Percentiles rank a stretch among this genome's conserved stretches.
Conservation (phyloP, 192 early-diverging fungal species). For the Backusella macrospora region DNA sequence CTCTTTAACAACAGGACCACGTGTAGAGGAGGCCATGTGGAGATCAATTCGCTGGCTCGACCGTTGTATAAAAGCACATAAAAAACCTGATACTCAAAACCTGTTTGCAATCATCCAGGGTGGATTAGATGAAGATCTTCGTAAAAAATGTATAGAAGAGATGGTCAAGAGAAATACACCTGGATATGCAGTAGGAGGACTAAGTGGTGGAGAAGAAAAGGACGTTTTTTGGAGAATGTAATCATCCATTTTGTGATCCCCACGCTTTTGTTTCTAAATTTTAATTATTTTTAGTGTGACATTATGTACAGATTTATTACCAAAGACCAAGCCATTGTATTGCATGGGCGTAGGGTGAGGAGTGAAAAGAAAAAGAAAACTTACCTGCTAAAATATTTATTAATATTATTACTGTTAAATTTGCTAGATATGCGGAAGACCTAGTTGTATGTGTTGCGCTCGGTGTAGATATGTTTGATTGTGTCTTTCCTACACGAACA, state of each 20-base stretch:
- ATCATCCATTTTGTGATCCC: constrained; percentile 10
- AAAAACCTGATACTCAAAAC: constrained; percentile 72
- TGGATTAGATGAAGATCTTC: constrained; percentile 69
- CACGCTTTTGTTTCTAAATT: background rate
- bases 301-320: constrained; percentile 79
- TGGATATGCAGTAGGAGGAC: constrained; percentile 85
- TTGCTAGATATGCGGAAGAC: constrained; percentile 70
- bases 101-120: constrained; percentile 91
- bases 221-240: constrained; percentile 82
- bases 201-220: constrained; percentile 87
- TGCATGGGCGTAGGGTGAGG: constrained; percentile 88
- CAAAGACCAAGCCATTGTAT: constrained; percentile 83
- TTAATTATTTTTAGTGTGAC: constrained; percentile 46
- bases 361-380: background rate
- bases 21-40: constrained; percentile 90
- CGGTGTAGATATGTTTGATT: constrained; percentile 92
- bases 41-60: constrained; percentile 89
- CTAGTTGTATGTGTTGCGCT: constrained; percentile 84
- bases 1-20: constrained; percentile 75
- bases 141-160: constrained; percentile 72
- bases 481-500: constrained; percentile 88
- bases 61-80: constrained; percentile 76
- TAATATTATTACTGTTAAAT: background rate
- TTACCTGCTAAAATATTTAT: background rate
- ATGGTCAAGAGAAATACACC: constrained; percentile 80